Percentiles rank a stretch among this genome's conserved stretches.
Conservation (phyloP, 225 moss, liverwort and hornwort genomes). For the Neckera pumila region DNA sequence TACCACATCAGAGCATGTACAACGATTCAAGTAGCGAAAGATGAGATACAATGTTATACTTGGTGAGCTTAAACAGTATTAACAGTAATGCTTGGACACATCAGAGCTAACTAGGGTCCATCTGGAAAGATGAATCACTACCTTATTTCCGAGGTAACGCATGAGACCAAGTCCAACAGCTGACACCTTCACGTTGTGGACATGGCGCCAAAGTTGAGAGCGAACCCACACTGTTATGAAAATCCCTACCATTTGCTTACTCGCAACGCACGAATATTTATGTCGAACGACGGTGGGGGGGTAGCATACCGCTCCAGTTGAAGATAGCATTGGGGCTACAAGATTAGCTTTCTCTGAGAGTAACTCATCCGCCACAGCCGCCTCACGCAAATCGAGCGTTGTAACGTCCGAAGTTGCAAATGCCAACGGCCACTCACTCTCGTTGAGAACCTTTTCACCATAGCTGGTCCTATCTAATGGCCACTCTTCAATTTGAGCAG, state of each 20-base stretch:
- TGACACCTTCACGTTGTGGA: conserved; percentile 89
- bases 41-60: background rate
- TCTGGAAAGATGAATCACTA: background rate
- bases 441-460: background rate
- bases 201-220: conserved; percentile 68
- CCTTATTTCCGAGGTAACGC: conserved; percentile 98
- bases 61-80: background rate
- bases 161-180: conserved; percentile 89
- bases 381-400: conserved; percentile 10
- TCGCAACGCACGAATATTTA: conserved; percentile 67
- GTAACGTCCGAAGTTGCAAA: conserved; percentile 1
- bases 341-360: conserved; percentile 22
- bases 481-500: background rate
- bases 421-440: background rate
- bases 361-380: conserved; percentile 19
- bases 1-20: background rate
- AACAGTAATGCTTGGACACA: background rate
- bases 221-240: conserved; percentile 89
- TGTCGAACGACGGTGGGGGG: background rate
- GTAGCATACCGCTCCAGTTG: conserved; percentile 1
- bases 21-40: background rate
- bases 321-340: conserved; percentile 19
- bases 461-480: background rate
- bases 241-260: conserved; percentile 98
- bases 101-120: background rate